Evolutionary conservation across 73 alveolate genomes (phyloP), one percentile per base, ranked within the genome.

Genomic region (Halteria grandinella): DNA sequence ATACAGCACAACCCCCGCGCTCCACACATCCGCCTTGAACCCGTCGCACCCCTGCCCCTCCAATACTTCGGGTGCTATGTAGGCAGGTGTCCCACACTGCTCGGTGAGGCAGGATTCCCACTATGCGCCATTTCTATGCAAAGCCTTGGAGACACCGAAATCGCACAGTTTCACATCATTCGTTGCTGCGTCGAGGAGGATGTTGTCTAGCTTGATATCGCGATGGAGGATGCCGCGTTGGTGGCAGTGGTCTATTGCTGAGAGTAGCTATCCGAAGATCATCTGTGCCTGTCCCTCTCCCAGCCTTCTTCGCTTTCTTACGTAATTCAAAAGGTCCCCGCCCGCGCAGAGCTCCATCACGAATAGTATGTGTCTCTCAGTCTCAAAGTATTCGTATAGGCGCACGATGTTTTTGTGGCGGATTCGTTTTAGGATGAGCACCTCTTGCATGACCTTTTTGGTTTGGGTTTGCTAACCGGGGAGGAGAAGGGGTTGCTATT

Each of bases 311-410:
- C 92, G 32, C 29, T 54, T 74, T 39, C 92, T 83, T 1, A 83
- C 92, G 45, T 74, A 83, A 41, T 83, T 83, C 15, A 83, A 52
- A 21, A 92, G 71, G 40, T 92, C 98, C 14, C 98, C 98, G 31
- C 98, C 98, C 31, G 87, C 75, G 23, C 90, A 74, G 34, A 79
- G 80, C 69, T 96, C 99, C 98, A 96, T 96, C 11, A 96, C 97
- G 53, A 96, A 89, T 29, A 96, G 89, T 10, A 96, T 93, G 52
- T 96, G 96, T 69, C 91, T 90, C 23, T 86, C 86, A 0, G 98
- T 89, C 63, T 95, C 96, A 48, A 83, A 75, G 24, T 70, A 43
- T 24, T 83, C 92, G 28, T 32, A 83, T 20, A 83, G 79, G 29
- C 76, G 55, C 32, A 83, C 83, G 0, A 83, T 41, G 62, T 83